These are phyloP conservation scores for Metahyphopichia silvanorum DNA, from an alignment of 805 yeast genomes.

Conservation along the genomic window DNA sequence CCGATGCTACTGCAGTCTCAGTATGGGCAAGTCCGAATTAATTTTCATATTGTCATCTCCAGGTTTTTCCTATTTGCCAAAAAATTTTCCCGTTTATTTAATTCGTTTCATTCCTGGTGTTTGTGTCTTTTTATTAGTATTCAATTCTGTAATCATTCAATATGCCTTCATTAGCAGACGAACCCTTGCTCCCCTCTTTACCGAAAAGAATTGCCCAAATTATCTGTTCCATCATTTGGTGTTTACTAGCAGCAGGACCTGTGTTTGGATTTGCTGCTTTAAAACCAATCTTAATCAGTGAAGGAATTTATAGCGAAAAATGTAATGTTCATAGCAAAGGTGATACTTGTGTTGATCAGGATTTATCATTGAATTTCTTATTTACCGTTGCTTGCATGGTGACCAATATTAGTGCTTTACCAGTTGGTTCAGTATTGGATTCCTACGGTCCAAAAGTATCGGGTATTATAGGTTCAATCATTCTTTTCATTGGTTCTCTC, in stretches of 20 bases:
- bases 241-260: conserved; percentile 55
- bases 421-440: conserved; percentile 81
- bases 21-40: no score
- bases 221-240: conserved; percentile 51
- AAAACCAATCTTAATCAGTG: conserved; percentile 49
- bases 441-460: conserved; percentile 75
- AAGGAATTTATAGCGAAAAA: conserved; percentile 35
- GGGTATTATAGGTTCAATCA: conserved; percentile 67
- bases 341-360: conserved; percentile 65
- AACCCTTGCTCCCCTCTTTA: conserved; percentile 8
- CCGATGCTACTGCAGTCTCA: no score
- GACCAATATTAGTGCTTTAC: conserved; percentile 77
- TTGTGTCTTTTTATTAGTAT: neutral
- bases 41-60: no score
- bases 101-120: neutral
- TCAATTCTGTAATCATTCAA: neutral
- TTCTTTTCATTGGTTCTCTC: conserved; percentile 56
- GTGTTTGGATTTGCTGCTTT: conserved; percentile 60
- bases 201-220: conserved; percentile 50
- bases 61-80: no score
- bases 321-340: neutral
- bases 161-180: neutral
- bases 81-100: no score
- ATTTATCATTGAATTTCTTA: conserved; percentile 73
- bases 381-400: conserved; percentile 85